Percentiles rank a stretch among this genome's conserved stretches.
Conservation (phyloP, 306 rosid genomes). For the Lupinus albus region DNA sequence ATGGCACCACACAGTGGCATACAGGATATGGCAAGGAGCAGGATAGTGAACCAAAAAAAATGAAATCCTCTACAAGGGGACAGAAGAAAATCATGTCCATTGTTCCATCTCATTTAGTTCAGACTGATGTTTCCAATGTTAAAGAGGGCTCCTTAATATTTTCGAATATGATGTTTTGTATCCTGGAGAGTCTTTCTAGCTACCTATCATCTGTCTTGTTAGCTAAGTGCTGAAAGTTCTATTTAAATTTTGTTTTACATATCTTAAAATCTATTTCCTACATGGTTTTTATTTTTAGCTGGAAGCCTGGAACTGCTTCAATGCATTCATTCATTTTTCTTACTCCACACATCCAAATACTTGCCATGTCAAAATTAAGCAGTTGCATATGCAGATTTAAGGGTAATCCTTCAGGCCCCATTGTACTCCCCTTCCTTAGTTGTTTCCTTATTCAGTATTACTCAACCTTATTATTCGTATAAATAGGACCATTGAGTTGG, state of each 20-base stretch:
- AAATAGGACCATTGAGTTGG: not conserved
- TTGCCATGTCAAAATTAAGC: slow-evolving; percentile 26
- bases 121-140: slow-evolving; percentile 82
- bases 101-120: slow-evolving; percentile 88
- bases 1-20: slow-evolving; percentile 75
- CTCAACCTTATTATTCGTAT: not conserved
- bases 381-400: slow-evolving; percentile 12
- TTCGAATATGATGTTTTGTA: slow-evolving; percentile 90
- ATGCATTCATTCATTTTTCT: not conserved
- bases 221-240: slow-evolving; percentile 15
- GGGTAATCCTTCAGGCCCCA: slow-evolving; percentile 16
- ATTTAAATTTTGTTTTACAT: not conserved
- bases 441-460: too few relatives aligned
- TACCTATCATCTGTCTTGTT: slow-evolving; percentile 31
- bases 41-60: slow-evolving; percentile 54
- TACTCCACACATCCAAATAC: slow-evolving; percentile 1
- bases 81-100: slow-evolving; percentile 57
- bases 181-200: slow-evolving; percentile 55
- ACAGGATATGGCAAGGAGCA: slow-evolving; percentile 56
- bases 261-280: slow-evolving; percentile 3
- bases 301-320: slow-evolving; percentile 25
- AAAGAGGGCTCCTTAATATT: slow-evolving; percentile 73
- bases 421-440: not conserved
- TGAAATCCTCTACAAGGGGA: slow-evolving; percentile 58
- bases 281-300: not conserved